Evolutionary conservation across 495 filamentous ascomycete genomes (phyloP), one percentile per base, ranked within the genome.

Genomic region (Filosporella fistucella): DNA sequence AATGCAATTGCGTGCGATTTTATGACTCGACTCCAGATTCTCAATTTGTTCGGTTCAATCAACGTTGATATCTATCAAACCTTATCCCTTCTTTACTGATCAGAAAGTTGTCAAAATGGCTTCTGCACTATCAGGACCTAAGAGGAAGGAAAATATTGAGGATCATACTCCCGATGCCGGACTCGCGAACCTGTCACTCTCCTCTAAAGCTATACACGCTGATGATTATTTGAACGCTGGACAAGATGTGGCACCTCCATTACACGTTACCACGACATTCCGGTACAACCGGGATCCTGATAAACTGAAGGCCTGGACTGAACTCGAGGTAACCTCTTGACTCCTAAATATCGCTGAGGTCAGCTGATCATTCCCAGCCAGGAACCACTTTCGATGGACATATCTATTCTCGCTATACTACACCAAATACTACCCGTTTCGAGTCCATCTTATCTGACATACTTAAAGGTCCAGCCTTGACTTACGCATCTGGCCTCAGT

Each of bases 241-340:
- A 55, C 69, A 76, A 33, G 88, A 90, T 59, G 86, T 96, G 33
- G 86, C 90, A 26, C 89, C 91, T 42, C 76, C 89, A 1, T 72
- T 96, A 54, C 91, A 95, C 63, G 75, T 91, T 54, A 84, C 88
- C 35, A 94, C 91, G 12, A 96, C 87, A 13, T 96, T 86, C 67
- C 82, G 89, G 47, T 97, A 96, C 61, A 68, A 78, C 22, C 57
- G 68, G 11, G 70, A 91, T 59, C 88, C 88, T 1, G 69, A 80
- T 7, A 56, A 77, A 2, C 72, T 94, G 36, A 52, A 68, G 29
- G 71, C 76, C 11, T 66, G 62, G 62, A 58, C 35, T 3, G 69
- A 73, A 28, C 30, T 63, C 26, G 69, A 73, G 52, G 75, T 78
- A 43, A 52, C 67, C 45, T 11, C 40, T 24, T 39, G 9, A 20